Conservation (phyloP, 148 eudicot genomes). For the Nepenthes gracilis region DNA sequence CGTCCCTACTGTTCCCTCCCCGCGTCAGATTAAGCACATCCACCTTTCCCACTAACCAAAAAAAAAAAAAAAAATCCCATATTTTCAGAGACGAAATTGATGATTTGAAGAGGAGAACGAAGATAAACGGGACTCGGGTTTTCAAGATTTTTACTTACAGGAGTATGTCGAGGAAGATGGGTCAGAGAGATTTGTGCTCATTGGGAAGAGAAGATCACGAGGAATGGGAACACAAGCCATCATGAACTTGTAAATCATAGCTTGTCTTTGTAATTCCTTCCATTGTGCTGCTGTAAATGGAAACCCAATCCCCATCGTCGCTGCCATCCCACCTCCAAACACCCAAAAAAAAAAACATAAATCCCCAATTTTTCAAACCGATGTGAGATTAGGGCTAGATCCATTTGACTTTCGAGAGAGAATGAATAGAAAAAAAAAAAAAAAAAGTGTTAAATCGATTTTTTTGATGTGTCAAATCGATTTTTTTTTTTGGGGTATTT, state of each 20-base stretch:
- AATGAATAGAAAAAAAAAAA: background rate
- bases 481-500: too few relatives aligned
- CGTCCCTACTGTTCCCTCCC: slow-evolving; percentile 34
- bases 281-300: slow-evolving; percentile 72
- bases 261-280: slow-evolving; percentile 80
- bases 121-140: background rate
- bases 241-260: slow-evolving; percentile 75
- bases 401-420: background rate
- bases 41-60: background rate
- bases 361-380: background rate
- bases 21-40: slow-evolving; percentile 10
- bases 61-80: background rate
- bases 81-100: background rate
- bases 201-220: slow-evolving; percentile 44
- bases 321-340: slow-evolving; percentile 33
- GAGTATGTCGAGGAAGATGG: slow-evolving; percentile 16
- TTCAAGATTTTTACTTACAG: slow-evolving; percentile 11
- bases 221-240: slow-evolving; percentile 64
- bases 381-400: background rate
- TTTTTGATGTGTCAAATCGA: background rate
- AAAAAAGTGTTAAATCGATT: background rate
- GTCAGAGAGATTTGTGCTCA: slow-evolving; percentile 10
- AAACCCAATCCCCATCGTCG: slow-evolving; percentile 17
- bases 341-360: background rate
- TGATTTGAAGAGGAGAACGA: background rate